These are phyloP conservation scores for Amaranthus cruentus DNA, from an alignment of 148 eudicot species.

Conservation along the genomic window DNA sequence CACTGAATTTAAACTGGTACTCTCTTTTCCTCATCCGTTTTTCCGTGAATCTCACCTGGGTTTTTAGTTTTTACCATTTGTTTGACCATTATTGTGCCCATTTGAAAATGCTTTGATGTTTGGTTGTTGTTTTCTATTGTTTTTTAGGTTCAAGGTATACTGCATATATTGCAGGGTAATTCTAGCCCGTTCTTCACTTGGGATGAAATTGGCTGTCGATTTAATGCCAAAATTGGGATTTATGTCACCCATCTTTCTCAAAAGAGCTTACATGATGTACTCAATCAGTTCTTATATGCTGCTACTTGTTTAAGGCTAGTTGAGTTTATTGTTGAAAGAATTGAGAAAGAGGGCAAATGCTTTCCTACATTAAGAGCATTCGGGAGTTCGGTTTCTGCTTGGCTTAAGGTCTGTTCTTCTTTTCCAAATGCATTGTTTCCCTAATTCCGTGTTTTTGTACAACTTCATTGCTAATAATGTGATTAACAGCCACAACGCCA, in stretches of 20 bases:
- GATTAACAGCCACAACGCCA: too few relatives aligned
- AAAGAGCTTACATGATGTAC: slow-evolving; percentile 55
- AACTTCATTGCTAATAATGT: neutral
- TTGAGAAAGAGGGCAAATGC: slow-evolving; percentile 36
- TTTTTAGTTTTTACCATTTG: neutral
- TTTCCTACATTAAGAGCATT: slow-evolving; percentile 76
- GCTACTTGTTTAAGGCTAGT: slow-evolving; percentile 73
- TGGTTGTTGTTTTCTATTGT: neutral
- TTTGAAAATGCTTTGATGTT: neutral
- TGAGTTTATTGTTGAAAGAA: slow-evolving; percentile 37
- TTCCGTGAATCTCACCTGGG: neutral
- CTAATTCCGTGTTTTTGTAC: neutral
- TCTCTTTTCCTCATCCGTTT: neutral
- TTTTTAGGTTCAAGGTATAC: slow-evolving; percentile 65
- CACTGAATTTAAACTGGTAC: slow-evolving; percentile 76
- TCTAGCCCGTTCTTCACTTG: slow-evolving; percentile 65
- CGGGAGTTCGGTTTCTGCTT: slow-evolving; percentile 49
- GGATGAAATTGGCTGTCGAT: slow-evolving; percentile 49
- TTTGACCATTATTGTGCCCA: neutral
- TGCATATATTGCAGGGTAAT: slow-evolving; percentile 75
- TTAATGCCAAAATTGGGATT: slow-evolving; percentile 51
- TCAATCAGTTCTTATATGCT: slow-evolving; percentile 65
- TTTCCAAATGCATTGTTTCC: neutral
- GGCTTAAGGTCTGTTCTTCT: slow-evolving; percentile 51
- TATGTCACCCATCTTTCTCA: slow-evolving; percentile 64